A percentile compares a stretch with the other conserved stretches of the same genome.
Evolutionary conservation across 768 basidiomycete species (phyloP).

Genomic region (Erythrobasidium yunnanense): DNA sequence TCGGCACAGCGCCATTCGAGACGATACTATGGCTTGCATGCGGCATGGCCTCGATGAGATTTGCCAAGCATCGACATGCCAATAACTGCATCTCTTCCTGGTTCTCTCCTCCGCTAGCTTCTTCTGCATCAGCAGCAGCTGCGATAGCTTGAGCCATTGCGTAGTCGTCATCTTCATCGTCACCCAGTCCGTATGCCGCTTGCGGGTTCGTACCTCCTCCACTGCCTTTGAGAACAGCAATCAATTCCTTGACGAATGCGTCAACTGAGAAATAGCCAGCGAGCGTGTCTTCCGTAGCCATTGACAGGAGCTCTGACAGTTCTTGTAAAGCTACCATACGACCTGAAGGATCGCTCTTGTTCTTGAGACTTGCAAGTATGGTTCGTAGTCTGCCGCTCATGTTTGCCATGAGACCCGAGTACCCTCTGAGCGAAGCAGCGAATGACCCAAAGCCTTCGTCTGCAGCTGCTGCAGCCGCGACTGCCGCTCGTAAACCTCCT

Average conservation of each 20-base stretch:
- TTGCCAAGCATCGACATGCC: conserved; percentile 90
- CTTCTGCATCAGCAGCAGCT: conserved; percentile 55
- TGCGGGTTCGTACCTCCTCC: background rate
- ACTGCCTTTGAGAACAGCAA: conserved; percentile 63
- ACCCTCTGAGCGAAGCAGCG: conserved; percentile 33
- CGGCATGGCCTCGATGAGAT: conserved; percentile 97
- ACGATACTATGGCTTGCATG: conserved; percentile 96
- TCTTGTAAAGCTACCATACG: conserved; percentile 85
- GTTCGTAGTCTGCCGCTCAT: conserved; percentile 77
- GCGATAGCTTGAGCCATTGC: conserved; percentile 44
- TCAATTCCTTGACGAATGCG: conserved; percentile 78
- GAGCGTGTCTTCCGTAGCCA: conserved; percentile 93
- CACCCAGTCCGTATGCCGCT: conserved; percentile 14
- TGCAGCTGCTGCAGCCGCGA: conserved; percentile 25
- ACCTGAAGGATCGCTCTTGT: conserved; percentile 69
- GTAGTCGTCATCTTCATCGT: conserved; percentile 34
- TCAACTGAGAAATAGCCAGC: conserved; percentile 93
- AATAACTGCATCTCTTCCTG: conserved; percentile 70
- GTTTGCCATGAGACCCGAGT: conserved; percentile 57
- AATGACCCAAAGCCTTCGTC: conserved; percentile 23
- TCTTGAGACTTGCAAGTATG: conserved; percentile 77
- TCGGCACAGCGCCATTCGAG: conserved; percentile 94
- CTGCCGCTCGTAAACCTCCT: conserved; percentile 21
- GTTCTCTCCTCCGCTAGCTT: conserved; percentile 49
- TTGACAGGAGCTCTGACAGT: conserved; percentile 82